Conservation (phyloP, 805 yeast genomes). For the Ogataea paradorogensis region DNA sequence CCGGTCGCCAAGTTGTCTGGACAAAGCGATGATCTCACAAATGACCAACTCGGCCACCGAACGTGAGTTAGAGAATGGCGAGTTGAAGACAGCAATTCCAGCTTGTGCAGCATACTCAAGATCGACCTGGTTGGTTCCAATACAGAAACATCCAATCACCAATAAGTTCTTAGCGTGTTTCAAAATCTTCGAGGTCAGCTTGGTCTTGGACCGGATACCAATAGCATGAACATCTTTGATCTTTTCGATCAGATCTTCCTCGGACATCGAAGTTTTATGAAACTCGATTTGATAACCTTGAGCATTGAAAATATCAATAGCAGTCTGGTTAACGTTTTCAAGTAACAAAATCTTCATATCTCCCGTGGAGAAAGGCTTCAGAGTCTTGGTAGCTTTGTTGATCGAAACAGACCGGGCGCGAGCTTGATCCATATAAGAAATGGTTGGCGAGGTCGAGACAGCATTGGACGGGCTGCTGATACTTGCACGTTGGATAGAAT, state of each 20-base stretch:
- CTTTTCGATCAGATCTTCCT: slow-evolving; percentile 91
- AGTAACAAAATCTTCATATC: slow-evolving; percentile 88
- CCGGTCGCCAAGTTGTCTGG: slow-evolving; percentile 96
- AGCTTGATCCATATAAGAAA: slow-evolving; percentile 58
- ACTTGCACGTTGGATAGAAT: slow-evolving; percentile 50
- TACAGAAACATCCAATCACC: slow-evolving; percentile 96
- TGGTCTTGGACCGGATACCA: slow-evolving; percentile 97
- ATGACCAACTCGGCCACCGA: slow-evolving; percentile 97
- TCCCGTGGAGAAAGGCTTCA: slow-evolving; percentile 94
- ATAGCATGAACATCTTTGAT: slow-evolving; percentile 92
- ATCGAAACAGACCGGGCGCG: slow-evolving; percentile 38
- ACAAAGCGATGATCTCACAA: slow-evolving; percentile 88
- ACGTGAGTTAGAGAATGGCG: slow-evolving; percentile 97
- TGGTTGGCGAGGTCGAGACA: slow-evolving; percentile 80
- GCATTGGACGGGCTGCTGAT: slow-evolving; percentile 59
- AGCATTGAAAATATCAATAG: slow-evolving; percentile 73
- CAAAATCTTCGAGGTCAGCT: slow-evolving; percentile 73
- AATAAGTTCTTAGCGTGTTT: slow-evolving; percentile 86
- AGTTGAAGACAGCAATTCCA: slow-evolving; percentile 87
- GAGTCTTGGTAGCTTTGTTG: slow-evolving; percentile 57
- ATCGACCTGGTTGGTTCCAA: slow-evolving; percentile 98
- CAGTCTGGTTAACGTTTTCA: slow-evolving; percentile 93
- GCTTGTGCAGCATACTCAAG: slow-evolving; percentile 84
- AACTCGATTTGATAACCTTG: slow-evolving; percentile 98
- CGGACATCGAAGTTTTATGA: slow-evolving; percentile 83